phyloP scores from a whole-genome alignment of 2,329 filamentous ascomycete genomes.

The Colletotrichum neosansevieriae region DNA sequence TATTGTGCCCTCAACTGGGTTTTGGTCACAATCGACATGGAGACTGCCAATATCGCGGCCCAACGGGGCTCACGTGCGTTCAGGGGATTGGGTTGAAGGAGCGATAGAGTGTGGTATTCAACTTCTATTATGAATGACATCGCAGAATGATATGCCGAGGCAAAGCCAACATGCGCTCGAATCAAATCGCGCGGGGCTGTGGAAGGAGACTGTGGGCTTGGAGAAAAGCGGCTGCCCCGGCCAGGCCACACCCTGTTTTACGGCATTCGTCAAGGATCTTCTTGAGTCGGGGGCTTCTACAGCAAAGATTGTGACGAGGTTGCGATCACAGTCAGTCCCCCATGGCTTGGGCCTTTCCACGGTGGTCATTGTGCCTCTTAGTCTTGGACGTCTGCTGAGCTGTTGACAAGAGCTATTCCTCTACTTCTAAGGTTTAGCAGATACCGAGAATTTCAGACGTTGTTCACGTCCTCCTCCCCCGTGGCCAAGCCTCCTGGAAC shows the following conservation, averaged over 20 bases:
- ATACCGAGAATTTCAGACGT: too few relatives aligned
- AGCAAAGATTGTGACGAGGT: not conserved
- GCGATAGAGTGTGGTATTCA: constrained; percentile 9
- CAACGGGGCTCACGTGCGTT: constrained; percentile 18
- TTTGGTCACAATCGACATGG: not conserved
- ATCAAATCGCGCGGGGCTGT: constrained; percentile 12
- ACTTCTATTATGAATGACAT: constrained; percentile 4
- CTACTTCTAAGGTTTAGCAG: too few relatives aligned
- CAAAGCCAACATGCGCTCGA: constrained; percentile 21
- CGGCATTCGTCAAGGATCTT: too few relatives aligned
- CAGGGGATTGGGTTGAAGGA: not conserved
- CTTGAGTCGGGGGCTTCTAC: too few relatives aligned
- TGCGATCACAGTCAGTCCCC: not conserved
- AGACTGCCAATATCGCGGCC: constrained; percentile 5
- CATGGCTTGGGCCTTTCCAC: too few relatives aligned
- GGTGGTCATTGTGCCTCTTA: too few relatives aligned
- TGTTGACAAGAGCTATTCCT: not conserved
- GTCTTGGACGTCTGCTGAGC: too few relatives aligned
- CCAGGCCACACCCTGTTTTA: not conserved
- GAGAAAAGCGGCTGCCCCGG: not conserved
- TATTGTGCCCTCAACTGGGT: not conserved
- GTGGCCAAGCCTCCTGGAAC: too few relatives aligned
- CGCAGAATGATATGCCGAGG: constrained; percentile 32
- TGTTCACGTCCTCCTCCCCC: too few relatives aligned
- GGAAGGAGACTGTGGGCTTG: too few relatives aligned